These are phyloP conservation scores for Penicillium fimorum DNA, from an alignment of 495 filamentous ascomycete species.

Conservation along the genomic window DNA sequence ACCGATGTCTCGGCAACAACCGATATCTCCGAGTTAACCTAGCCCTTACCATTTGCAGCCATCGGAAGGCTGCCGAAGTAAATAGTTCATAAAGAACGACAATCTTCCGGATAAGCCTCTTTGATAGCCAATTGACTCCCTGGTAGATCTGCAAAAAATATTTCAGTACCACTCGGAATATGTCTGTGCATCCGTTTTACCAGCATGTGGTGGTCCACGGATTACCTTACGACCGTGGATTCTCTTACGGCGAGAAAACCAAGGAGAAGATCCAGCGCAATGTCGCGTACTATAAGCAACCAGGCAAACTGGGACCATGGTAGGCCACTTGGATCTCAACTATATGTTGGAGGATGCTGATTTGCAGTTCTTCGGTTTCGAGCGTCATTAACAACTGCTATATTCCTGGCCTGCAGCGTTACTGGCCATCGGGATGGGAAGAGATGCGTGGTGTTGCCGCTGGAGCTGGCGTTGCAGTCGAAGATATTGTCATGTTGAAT, in stretches of 20 bases:
- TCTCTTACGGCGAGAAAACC: constrained; percentile 18
- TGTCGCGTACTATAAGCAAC: constrained; percentile 24
- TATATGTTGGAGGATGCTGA: background rate
- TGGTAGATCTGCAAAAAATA: too few species aligned
- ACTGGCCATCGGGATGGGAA: constrained; percentile 26
- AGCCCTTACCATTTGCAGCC: too few species aligned
- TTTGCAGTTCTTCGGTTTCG: background rate
- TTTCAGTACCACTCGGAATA: too few species aligned
- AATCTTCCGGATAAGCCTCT: too few species aligned
- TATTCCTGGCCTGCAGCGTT: constrained; percentile 15
- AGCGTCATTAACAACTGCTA: background rate
- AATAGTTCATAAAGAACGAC: too few species aligned
- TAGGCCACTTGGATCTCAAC: constrained; percentile 3
- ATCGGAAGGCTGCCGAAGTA: too few species aligned
- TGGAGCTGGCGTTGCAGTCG: constrained; percentile 23
- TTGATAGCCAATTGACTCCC: too few species aligned
- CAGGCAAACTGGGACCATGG: constrained; percentile 24
- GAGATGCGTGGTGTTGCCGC: constrained; percentile 31
- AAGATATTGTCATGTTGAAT: constrained; percentile 31
- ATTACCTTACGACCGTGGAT: constrained; percentile 22
- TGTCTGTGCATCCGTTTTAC: constrained; percentile 5
- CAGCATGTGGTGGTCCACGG: constrained; percentile 27
- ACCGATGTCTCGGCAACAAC: too few species aligned
- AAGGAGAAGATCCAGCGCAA: constrained; percentile 23
- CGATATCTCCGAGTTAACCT: too few species aligned